phyloP scores from a whole-genome alignment of 148 eudicot species.

The Rhododendron molle region DNA sequence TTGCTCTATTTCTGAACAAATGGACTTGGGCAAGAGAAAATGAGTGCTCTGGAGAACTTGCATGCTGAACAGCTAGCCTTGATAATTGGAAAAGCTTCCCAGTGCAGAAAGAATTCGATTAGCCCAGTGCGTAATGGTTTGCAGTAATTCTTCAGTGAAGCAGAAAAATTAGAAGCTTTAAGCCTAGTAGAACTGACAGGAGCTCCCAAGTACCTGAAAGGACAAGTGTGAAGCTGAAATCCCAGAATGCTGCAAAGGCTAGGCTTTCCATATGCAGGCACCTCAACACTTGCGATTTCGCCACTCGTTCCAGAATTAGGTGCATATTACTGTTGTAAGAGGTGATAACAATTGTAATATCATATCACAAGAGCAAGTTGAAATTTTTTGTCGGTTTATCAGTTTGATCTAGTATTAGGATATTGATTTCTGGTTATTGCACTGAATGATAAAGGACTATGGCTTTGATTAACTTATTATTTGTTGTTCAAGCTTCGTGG shows the following conservation, averaged over 20 bases:
- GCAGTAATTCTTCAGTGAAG: background rate
- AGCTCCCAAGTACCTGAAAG: background rate
- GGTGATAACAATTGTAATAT: background rate
- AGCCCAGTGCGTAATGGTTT: background rate
- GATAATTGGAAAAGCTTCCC: background rate
- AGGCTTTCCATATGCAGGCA: background rate
- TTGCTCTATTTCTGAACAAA: background rate
- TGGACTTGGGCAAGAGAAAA: background rate
- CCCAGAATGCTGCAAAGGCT: background rate
- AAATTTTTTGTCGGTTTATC: background rate
- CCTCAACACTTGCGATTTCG: background rate
- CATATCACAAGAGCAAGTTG: background rate
- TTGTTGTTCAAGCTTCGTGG: conserved; percentile 14
- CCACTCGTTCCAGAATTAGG: background rate
- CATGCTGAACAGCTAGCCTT: background rate
- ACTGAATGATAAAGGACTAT: background rate
- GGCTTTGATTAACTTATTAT: conserved; percentile 1
- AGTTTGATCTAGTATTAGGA: background rate
- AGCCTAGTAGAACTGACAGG: background rate
- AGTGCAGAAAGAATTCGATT: background rate
- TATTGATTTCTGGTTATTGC: background rate
- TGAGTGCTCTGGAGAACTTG: background rate
- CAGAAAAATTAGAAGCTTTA: background rate
- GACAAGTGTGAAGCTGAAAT: background rate
- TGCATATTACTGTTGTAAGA: background rate